These are phyloP conservation scores for Acanthamoeba royreba DNA, from an alignment of 208 protist genomes.

Conservation along the genomic window DNA sequence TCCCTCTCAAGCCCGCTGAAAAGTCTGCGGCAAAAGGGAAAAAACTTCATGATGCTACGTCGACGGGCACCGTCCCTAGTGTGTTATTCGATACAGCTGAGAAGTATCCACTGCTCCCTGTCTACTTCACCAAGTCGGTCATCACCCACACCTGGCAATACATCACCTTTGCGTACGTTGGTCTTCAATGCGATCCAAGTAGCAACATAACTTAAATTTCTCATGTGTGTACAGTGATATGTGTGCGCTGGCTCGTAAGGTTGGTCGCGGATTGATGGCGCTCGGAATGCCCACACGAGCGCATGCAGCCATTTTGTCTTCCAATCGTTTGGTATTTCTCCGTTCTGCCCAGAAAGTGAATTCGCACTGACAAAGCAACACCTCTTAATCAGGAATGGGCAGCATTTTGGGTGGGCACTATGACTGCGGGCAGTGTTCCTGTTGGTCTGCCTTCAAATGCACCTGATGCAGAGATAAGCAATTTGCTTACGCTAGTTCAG, in stretches of 20 bases:
- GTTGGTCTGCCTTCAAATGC: neutral
- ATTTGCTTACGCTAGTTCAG: neutral
- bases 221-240: no score
- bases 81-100: neutral
- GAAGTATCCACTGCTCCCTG: neutral
- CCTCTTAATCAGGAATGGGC: neutral
- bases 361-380: neutral
- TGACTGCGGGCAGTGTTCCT: neutral
- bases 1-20: neutral
- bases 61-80: neutral
- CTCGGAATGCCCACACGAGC: neutral
- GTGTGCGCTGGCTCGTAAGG: neutral
- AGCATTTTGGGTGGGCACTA: neutral
- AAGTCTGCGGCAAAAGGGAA: neutral
- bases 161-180: neutral
- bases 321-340: neutral
- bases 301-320: neutral
- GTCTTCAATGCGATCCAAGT: no score
- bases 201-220: no score
- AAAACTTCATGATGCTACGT: no score
- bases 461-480: neutral
- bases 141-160: neutral
- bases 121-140: constrained; percentile 6
- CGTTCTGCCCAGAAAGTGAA: neutral
- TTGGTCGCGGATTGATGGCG: neutral